A percentile compares a stretch with the other conserved stretches of the same genome.
Evolutionary conservation across 177 flowering plant genomes (phyloP).

Genomic region (Telopea speciosissima): DNA sequence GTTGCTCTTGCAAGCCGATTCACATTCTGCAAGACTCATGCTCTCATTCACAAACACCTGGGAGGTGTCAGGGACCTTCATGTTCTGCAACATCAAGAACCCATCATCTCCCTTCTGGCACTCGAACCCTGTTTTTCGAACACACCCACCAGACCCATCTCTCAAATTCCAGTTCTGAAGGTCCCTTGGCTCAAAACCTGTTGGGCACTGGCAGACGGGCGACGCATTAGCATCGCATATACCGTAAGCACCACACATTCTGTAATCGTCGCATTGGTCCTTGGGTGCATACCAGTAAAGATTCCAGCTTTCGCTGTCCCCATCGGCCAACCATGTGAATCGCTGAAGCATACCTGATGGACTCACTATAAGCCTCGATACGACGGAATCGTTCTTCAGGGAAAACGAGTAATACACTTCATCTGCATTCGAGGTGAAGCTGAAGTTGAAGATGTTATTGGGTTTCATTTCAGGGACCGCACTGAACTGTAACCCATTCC

Average conservation of each 20-base stretch:
- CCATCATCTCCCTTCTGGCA: constrained; percentile 14
- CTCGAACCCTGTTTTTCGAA: not conserved
- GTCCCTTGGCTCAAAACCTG: constrained; percentile 20
- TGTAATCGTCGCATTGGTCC: constrained; percentile 23
- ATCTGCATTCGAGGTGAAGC: constrained; percentile 4
- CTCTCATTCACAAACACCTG: not conserved
- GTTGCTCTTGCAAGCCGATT: constrained; percentile 17
- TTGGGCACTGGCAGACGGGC: constrained; percentile 22
- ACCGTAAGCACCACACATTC: constrained; percentile 19
- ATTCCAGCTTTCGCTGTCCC: constrained; percentile 14
- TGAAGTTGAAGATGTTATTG: not conserved
- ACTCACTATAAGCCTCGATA: constrained; percentile 8
- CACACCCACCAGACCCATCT: constrained; percentile 22
- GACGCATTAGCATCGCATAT: constrained; percentile 7
- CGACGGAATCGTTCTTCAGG: not conserved
- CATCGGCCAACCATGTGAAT: constrained; percentile 4
- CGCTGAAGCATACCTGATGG: constrained; percentile 10
- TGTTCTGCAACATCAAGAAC: constrained; percentile 2
- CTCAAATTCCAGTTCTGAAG: constrained; percentile 13
- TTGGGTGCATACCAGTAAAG: not conserved
- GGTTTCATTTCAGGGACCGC: constrained; percentile 1
- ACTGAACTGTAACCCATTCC: constrained; percentile 24
- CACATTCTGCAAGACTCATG: constrained; percentile 19
- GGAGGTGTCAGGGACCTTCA: constrained; percentile 25
- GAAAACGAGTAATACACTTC: constrained; percentile 13